These are phyloP conservation scores for Fraxinus sp. DNA, from an alignment of 305 asterid genomes.

Conservation along the genomic window DNA sequence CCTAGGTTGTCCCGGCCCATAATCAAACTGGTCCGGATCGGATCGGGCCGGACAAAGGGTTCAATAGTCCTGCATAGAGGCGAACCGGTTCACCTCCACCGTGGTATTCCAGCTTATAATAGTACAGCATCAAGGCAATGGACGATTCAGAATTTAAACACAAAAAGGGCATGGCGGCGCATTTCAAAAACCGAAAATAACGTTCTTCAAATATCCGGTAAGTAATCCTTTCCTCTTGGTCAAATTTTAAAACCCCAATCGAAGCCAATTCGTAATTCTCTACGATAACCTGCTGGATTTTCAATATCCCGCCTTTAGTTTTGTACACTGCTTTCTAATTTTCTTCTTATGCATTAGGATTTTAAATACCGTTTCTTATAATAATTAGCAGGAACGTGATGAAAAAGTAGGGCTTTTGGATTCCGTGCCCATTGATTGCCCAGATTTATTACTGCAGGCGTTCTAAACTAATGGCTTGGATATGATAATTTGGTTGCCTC, in stretches of 20 bases:
- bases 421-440: not conserved
- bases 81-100: not conserved
- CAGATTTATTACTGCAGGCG: not conserved
- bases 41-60: not conserved
- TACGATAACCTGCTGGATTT: not conserved
- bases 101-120: not conserved
- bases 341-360: not conserved
- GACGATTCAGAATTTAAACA: not conserved
- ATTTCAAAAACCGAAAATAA: not conserved
- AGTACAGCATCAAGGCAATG: not conserved
- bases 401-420: not conserved
- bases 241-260: not conserved
- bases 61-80: not conserved
- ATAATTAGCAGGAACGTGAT: not conserved
- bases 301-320: not conserved
- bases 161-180: not conserved
- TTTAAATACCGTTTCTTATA: not conserved
- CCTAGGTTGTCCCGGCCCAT: not conserved
- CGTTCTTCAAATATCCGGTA: not conserved
- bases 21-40: not conserved
- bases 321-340: not conserved
- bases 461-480: not conserved
- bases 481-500: not conserved
- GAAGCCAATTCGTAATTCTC: not conserved
- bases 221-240: not conserved